Evolutionary conservation across 371 early-diverging fungal species (phyloP), one percentile per base, ranked within the genome.

Genomic region (Mortierella sp.): DNA sequence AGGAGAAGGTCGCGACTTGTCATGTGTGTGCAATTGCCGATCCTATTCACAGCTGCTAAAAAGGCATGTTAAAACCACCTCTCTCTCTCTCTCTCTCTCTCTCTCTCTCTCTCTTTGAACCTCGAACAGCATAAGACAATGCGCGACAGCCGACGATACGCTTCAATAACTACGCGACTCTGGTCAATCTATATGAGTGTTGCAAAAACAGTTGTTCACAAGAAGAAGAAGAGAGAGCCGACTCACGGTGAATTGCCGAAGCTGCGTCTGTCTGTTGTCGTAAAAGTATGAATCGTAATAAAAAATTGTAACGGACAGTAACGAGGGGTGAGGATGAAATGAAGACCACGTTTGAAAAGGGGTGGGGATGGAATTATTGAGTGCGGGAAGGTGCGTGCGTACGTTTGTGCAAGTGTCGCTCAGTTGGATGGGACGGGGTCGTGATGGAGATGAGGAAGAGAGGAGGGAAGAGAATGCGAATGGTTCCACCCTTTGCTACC

Each of bases 261-360:
- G 55, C 1, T 24, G 34, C 2, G 50, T 50, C 50, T 14, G 50
- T 50, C 50, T 50, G 63, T 11, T 26, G 63, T 16, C 63, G 34
- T 31, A 13, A 31, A 60, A 28, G 38, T 34, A 19, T 34, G 34
- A 34, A 19, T 8, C 31, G 31, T 13, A 57, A 57, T 26, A 57
- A 57, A 57, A 26, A 26, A 57, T 57, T 57, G 58, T 34, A 63
- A 31, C 63, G 63, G 21, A 63, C 5, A 7, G 63, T 63, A 34
- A 34, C 31, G 16, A 14, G 63, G 63, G 38, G 63, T 16, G 34
- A 16, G 16, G 50, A 9, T 60, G 16, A 60, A 63, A 68, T 38
- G 68, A 68, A 42, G 68, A 68, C 38, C 44, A 68, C 68, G 68
- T 68, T 68, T 68, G n/a, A 68, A 42, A 38, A 68, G 68, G 44